Evolutionary conservation across 805 yeast species (phyloP), one percentile per base, ranked within the genome.

Genomic region (Metschnikowia kofuensis): DNA sequence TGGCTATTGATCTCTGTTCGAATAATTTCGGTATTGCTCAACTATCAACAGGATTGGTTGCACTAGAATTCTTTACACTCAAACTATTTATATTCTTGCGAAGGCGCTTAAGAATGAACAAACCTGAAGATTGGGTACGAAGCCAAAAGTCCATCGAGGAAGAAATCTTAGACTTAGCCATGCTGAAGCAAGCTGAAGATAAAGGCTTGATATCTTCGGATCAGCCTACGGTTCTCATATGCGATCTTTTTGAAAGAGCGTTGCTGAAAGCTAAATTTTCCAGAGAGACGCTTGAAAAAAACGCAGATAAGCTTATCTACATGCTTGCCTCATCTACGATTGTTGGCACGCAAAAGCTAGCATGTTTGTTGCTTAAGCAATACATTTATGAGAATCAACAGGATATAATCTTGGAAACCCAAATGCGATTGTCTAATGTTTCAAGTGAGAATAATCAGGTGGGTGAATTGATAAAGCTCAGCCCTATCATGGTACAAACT

Each of bases 361-460:
- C 75, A 6, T 67, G 74, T 3, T 48, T 53, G 1, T 54, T 79
- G 13, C 63, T 85, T 42, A 65, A 63, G 21, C 58, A 53, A 10
- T 41, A 77, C 16, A 75, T 85, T 34, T 61, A 72, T 6, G 63
- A 63, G 13, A 66, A 63, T 30, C 91, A 85, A 57, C 83, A 83
- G 56, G 81, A 78, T 16, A 61, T 76, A 32, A 85, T 84, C 2
- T 75, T 86, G 43, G 89, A 85, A 44, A 78, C 74, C 53, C 84
- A 84, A 48, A 68, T 86, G 44, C 65, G 62, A 29, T 79, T 76
- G 40, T 66, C 76, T n/a, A 66, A 62, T 11, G 26, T 47, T 35
- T 38, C 46, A 7, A 45, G 45, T 9, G 49, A 46, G 26, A 29
- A 14, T 16, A 38, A 34, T 1, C 13, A 38, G 11, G 39, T 34